Evolutionary conservation across 345 rosid species (phyloP).

Genomic region (Hibiscus mutabilis): DNA sequence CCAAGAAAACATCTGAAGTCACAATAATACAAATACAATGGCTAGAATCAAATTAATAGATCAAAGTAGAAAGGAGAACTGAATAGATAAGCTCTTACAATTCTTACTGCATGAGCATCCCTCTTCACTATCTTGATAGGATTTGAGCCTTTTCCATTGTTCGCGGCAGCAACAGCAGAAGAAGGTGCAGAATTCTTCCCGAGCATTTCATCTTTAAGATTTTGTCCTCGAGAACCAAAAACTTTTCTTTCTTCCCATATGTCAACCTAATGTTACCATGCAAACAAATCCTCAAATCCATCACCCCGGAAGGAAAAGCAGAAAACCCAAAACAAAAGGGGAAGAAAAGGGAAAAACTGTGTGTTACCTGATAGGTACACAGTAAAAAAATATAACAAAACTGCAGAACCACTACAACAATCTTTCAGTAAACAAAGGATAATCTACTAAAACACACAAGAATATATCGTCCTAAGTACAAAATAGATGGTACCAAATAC

Average conservation of each 20-base stretch:
- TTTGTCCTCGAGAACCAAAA: constrained; percentile 57
- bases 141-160: constrained; percentile 54
- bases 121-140: constrained; percentile 61
- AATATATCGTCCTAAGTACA: not conserved
- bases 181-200: constrained; percentile 36
- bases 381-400: not conserved
- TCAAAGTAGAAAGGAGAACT: not conserved
- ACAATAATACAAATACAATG: constrained; percentile 1
- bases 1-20: constrained; percentile 2
- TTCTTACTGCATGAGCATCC: constrained; percentile 52
- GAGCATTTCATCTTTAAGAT: constrained; percentile 56
- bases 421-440: not conserved
- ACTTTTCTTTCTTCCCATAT: constrained; percentile 82
- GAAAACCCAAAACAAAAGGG: not conserved
- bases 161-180: constrained; percentile 25
- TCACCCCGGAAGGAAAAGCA: not conserved
- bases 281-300: not conserved
- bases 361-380: not conserved
- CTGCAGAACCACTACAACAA: not conserved
- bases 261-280: constrained; percentile 33
- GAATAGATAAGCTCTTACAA: constrained; percentile 33
- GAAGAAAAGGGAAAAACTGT: not conserved
- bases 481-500: not conserved
- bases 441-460: not conserved
- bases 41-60: not conserved